Base-by-base conservation (phyloP, 768 basidiomycete genomes). In the Pisolithus tinctorius region DNA sequence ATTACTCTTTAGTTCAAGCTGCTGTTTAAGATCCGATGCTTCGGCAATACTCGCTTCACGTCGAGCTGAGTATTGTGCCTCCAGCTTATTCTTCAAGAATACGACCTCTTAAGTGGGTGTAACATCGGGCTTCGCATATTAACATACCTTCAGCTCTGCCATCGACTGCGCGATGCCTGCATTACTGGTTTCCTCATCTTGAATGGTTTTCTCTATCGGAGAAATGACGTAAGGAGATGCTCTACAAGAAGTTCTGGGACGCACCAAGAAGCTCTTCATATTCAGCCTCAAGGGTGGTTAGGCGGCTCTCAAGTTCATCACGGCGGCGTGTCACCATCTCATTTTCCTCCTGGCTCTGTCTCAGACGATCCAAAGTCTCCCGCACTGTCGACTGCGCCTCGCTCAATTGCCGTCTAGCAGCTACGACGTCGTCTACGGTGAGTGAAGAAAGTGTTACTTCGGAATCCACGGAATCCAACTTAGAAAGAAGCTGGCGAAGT, bases 211-310 rank as follows among this genome's bases (percentile, higher is more conserved):
- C 76, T 95, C 93, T 93, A 71, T 54, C 57, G 30, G 41, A 31
- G 17, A 44, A 50, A 59, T 53, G 50, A 53, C 34, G 16, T 49
- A 40, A 58, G 45, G 36, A 45, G 31, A 16, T 47, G 34, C 47
- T 47, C 13, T 55, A 16, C 11, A 41, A 17, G 17, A n/a, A 13
- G 6, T 48, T 52, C 38, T 45, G 26, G 49, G 38, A 72, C 83
- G 57, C 56, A 93, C 93, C 94, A 30, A 99, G 78, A 25, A 98
- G 77, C 69, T 98, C 96, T 69, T 99, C 96, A 60, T 97, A 98
- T 63, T 98, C 96, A 3, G 87, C 75, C 70, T 98, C 94, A 27
- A 98, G 72, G 42, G 83, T 78, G 36, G 81, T 69, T 45, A 96
- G 75, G 52, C 94, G 79, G 38, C 78, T 73, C 70, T 99, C 94